Base-by-base conservation (phyloP, 2,329 filamentous ascomycete genomes). In the Dissoconium aciculare region DNA sequence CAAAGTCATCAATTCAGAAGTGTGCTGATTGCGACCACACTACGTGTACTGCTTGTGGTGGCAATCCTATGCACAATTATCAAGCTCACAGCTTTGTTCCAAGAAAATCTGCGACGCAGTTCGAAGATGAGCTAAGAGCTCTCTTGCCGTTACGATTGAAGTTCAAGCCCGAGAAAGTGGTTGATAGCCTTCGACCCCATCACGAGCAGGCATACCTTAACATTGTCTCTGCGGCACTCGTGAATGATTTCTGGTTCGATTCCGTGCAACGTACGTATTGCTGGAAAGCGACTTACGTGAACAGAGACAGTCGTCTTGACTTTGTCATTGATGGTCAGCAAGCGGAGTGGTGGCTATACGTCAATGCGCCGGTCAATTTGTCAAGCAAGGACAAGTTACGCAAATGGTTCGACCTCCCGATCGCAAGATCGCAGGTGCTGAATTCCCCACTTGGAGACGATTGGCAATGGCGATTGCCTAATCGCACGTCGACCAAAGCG, bases 21-120 rank as follows among this genome's bases (percentile, higher is more conserved):
- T 77, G 72, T 41, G 43, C 40, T 1, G 46, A 59, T 4, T 78
- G 73, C 39, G 53, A 48, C 0, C 65, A 74, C 40, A 69, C 65
- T 3, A 61, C 64, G 8, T 77, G 71, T 45, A 44, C 51, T 1
- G 46, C 49, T 4, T 76, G 71, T 40, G 63, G 59, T 2, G 62
- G 62, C 2, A 71, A 71, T 24, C 71, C 72, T 0, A 39, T 42
- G 5, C 68, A 71, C 39, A 39, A 46, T 3, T 71, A 67, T 34
- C 13, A 21, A 2, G 27, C 34, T 4, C 15, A 30, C 4, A n/a
- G n/a, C n/a, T n/a, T n/a, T n/a, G n/a, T n/a, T n/a, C n/a, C n/a
- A n/a, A n/a, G n/a, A 5, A 43, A 46, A 11, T 31, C 46, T 1
- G 44, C 46, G 3, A 11, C 21, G 5, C 15, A 26, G 1, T 51